phyloP scores from a whole-genome alignment of 2,329 filamentous ascomycete species.

The Verticillium dahliae region DNA sequence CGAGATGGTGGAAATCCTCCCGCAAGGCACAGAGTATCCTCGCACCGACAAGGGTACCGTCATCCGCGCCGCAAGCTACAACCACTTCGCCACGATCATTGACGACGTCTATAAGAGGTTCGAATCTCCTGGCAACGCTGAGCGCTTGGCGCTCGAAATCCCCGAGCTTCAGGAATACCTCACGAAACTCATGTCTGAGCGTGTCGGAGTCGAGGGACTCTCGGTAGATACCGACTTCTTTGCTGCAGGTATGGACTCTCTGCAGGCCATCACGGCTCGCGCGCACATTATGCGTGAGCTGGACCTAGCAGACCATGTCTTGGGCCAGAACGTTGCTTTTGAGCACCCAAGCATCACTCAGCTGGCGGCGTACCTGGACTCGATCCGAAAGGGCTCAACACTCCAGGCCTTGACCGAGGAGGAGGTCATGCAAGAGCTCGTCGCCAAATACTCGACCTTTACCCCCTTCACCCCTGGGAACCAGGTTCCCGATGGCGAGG shows the following conservation, averaged over 20 bases:
- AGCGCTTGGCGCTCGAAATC: conserved; percentile 5
- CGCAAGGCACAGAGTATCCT: conserved; percentile 36
- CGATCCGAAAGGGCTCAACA: conserved; percentile 12
- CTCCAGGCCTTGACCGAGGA: conserved; percentile 17
- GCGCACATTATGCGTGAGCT: conserved; percentile 31
- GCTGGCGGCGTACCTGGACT: conserved; percentile 23
- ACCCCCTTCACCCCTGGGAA: conserved; percentile 14
- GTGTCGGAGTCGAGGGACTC: conserved; percentile 19
- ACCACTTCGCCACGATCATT: conserved; percentile 34
- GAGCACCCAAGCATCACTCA: conserved; percentile 29
- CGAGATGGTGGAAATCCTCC: conserved; percentile 45
- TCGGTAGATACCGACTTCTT: conserved; percentile 31
- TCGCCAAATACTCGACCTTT: conserved; percentile 31
- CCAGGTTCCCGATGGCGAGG: conserved; percentile 18
- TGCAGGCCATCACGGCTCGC: conserved; percentile 37
- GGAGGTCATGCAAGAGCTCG: conserved; percentile 22
- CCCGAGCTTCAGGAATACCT: conserved; percentile 19
- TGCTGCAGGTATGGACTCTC: conserved; percentile 35
- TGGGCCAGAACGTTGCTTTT: conserved; percentile 32
- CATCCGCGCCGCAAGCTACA: conserved; percentile 37
- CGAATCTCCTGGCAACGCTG: conserved; percentile 6
- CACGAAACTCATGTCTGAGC: conserved; percentile 9
- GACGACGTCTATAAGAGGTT: conserved; percentile 20
- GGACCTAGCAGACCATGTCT: conserved; percentile 21
- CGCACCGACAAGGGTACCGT: conserved; percentile 44